Evolutionary conservation across 208 protist species (phyloP), one percentile per base, ranked within the genome.

Genomic region (Leishmania major): DNA sequence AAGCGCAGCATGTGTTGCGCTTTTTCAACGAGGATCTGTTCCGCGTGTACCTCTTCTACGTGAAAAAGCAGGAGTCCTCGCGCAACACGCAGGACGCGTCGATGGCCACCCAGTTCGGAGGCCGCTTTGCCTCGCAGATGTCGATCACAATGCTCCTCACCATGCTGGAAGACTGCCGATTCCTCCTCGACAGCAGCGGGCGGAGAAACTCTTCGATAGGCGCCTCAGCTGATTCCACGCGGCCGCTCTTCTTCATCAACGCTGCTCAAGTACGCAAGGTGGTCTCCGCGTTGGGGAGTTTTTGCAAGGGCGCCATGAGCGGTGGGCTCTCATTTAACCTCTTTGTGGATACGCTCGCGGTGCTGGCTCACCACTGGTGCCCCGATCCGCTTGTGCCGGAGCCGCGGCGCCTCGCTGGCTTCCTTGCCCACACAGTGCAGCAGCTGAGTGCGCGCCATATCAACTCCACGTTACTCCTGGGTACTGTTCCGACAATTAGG

Each of bases 21-120:
- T 95, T 92, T 75, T 97, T 95, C 84, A 80, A 80, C 66, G 88
- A 95, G 35, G 92, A 96, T 70, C 75, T 97, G 19, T 84, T 88
- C 31, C 90, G 95, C 43, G 80, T 94, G 19, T 97, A 92, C 79
- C 93, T 97, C 64, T 96, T 95, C 81, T 97, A 97, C 75, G 70
- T 95, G 35, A 93, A 91, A 60, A 83, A 86, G 77, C 94, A 96
- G 81, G 88, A 93, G 75, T 72, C 67, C 28, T 91, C 85, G n/a
- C 84, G 81, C 11, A 82, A 87, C 17, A 76, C 75, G 8, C 62
- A 81, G n/a, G 87, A 92, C 57, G 84, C 84, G 22, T 74, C 77
- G 59, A 88, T 92, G 74, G 83, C 89, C 19, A 77, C 75, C 55
- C 93, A 94, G 78, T 84, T 87, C 66, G 93, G 88, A 55, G 93